A percentile compares a stretch with the other conserved stretches of the same genome.
Evolutionary conservation across 805 yeast genomes (phyloP).

Genomic region (Candida lessepsii): DNA sequence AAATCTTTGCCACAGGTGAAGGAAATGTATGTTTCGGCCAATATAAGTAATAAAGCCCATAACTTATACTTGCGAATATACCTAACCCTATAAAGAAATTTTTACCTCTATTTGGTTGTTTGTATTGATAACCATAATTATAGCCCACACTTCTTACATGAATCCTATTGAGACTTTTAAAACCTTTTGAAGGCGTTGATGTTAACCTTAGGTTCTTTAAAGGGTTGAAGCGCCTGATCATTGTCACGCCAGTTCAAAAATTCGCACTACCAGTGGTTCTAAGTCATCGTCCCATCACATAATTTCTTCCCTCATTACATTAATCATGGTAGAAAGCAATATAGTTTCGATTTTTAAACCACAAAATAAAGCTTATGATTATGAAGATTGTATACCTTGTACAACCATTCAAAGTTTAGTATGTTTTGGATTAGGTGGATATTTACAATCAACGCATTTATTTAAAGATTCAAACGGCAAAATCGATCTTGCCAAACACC

Average conservation of each 20-base stretch:
- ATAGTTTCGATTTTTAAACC: conserved; percentile 11
- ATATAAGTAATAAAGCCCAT: conserved; percentile 38
- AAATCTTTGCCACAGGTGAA: conserved; percentile 60
- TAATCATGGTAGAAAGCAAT: conserved; percentile 16
- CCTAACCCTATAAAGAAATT: conserved; percentile 14
- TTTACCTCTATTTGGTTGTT: conserved; percentile 6
- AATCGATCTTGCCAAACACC: conserved; percentile 34
- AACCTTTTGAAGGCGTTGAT: neutral
- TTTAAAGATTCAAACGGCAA: conserved; percentile 32
- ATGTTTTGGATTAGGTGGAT: conserved; percentile 34
- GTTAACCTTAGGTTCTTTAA: too few species aligned
- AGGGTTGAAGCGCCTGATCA: too few species aligned
- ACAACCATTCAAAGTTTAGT: conserved; percentile 36
- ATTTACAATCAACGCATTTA: conserved; percentile 25
- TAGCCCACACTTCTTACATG: conserved; percentile 1
- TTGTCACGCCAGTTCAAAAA: too few species aligned
- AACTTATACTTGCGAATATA: conserved; percentile 4
- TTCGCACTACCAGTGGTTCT: too few species aligned
- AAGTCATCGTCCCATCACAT: too few species aligned
- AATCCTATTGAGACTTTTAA: neutral
- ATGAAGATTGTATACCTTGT: conserved; percentile 36
- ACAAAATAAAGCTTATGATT: conserved; percentile 14
- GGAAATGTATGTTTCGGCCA: conserved; percentile 76
- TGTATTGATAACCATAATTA: conserved; percentile 13
- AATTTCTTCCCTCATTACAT: too few species aligned